Base-by-base conservation (phyloP, 202 grass and related monocot genomes). In the Carex sylvatica region DNA sequence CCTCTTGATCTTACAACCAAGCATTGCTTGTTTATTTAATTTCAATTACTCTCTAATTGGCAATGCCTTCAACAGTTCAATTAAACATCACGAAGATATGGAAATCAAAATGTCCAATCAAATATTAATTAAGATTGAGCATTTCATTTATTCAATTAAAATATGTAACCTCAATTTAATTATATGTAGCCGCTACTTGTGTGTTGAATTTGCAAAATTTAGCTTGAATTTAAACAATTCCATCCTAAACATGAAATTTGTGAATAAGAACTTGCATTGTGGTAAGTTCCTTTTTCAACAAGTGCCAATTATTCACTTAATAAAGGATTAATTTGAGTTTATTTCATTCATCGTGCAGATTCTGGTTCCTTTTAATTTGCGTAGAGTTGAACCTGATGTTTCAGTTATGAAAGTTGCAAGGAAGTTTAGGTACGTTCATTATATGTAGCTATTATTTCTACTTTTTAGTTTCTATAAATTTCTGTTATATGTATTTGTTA, bases 21-120 rank as follows among this genome's bases (percentile, higher is more conserved):
- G 20, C 13, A 51, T 74, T 51, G 11, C 9, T 72, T 10, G 5
- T 51, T 71, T 23, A 26, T 52, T 73, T 52, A 73, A 28, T 5
- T 26, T n/a, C 16, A 73, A 51, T 66, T 73, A 26, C 12, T 15
- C 44, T 51, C 13, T 13, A 74, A 54, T 53, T 30, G 11, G 47
- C 47, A 74, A 74, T 2, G 18, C 54, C 19, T 74, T 28, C 5
- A 53, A 74, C 14, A 30, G 4, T 53, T 47, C 11, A 28, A 31
- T 74, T 53, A 74, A 53, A 74, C 70, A 74, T 16, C 47, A 74
- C 51, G 23, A 53, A 74, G 70, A 74, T 74, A 28, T 30, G n/a
- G 22, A 38, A 68, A 53, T 74, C 12, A 6, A 52, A 54, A 53
- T 51, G 42, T 28, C 7, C 22, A 74, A 52, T 70, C 70, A 23